Evolutionary conservation across 2,329 filamentous ascomycete genomes (phyloP).

Genomic region (Colletotrichum musae): DNA sequence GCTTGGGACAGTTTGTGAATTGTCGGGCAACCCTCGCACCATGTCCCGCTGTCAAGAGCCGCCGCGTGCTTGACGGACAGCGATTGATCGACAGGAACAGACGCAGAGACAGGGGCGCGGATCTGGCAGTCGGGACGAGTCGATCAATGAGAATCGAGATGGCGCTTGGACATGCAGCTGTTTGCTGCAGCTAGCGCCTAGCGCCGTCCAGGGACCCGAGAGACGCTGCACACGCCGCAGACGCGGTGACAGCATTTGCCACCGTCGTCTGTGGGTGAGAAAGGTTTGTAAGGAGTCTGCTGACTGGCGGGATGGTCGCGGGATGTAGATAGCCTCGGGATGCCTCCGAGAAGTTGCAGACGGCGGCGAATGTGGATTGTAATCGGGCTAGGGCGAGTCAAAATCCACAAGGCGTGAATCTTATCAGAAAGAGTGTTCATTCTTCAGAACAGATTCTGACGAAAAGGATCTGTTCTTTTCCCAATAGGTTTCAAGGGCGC

Average conservation of each 20-base stretch:
- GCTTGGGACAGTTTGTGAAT: no score
- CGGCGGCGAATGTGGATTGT: no score
- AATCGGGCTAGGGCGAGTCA: no score
- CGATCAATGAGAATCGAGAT: conserved; percentile 1
- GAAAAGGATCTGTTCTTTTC: not conserved
- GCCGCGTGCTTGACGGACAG: not conserved
- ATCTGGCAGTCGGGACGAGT: not conserved
- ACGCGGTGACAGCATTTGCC: conserved; percentile 3
- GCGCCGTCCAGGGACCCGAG: conserved; percentile 28
- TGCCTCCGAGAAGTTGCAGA: not conserved
- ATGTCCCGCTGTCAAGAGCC: not conserved
- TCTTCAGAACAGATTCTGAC: no score
- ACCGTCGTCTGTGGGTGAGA: conserved; percentile 3
- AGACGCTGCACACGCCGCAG: conserved; percentile 30
- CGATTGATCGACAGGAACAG: conserved; percentile 29
- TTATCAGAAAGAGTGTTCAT: no score
- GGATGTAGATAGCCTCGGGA: not conserved
- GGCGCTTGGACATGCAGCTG: conserved; percentile 21
- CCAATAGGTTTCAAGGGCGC: not conserved
- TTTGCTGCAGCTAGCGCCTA: conserved; percentile 35
- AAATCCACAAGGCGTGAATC: no score
- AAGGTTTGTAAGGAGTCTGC: not conserved
- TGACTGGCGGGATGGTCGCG: no score
- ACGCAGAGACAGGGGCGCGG: not conserved
- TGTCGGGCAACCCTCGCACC: no score